Percentiles rank a stretch among this genome's conserved stretches.
phyloP scores from a whole-genome alignment of 1,284 basidiomycete species.

The Pseudomicrostroma phylloplanum region DNA sequence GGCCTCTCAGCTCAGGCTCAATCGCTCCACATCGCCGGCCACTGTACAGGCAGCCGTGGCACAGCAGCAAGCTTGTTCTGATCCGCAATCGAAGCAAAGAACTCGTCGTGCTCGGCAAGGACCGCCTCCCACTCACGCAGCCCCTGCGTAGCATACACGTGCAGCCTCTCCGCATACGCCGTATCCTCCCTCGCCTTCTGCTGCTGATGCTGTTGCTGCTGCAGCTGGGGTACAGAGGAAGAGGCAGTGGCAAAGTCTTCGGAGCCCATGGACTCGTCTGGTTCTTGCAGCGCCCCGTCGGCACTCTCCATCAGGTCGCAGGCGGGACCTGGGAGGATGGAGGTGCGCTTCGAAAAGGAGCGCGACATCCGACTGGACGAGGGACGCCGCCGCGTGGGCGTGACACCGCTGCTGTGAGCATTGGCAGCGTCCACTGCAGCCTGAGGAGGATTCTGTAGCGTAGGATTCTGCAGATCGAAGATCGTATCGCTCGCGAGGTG shows the following conservation, averaged over 20 bases:
- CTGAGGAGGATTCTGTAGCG: background rate
- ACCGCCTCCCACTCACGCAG: constrained; percentile 34
- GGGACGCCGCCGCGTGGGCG: background rate
- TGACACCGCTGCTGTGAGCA: background rate
- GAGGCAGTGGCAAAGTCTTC: too few relatives aligned
- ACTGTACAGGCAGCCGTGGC: constrained; percentile 4
- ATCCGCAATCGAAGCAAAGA: constrained; percentile 2
- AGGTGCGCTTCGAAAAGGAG: constrained; percentile 36
- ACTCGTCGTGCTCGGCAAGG: constrained; percentile 7
- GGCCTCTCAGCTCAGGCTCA: background rate
- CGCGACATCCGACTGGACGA: constrained; percentile 24
- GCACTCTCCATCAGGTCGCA: constrained; percentile 29
- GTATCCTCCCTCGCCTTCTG: background rate
- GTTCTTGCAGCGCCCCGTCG: constrained; percentile 25
- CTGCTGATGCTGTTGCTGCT: background rate
- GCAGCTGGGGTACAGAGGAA: background rate
- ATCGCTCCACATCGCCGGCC: constrained; percentile 6
- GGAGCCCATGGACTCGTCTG: background rate
- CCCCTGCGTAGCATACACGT: constrained; percentile 44
- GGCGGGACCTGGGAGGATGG: constrained; percentile 38
- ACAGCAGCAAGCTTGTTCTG: background rate
- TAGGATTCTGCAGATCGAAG: constrained; percentile 36
- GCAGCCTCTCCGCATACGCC: constrained; percentile 28
- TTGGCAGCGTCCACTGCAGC: too few relatives aligned
- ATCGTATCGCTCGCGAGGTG: constrained; percentile 33